phyloP scores from a whole-genome alignment of 1,284 basidiomycete species.

The Neonothopanus nambi region DNA sequence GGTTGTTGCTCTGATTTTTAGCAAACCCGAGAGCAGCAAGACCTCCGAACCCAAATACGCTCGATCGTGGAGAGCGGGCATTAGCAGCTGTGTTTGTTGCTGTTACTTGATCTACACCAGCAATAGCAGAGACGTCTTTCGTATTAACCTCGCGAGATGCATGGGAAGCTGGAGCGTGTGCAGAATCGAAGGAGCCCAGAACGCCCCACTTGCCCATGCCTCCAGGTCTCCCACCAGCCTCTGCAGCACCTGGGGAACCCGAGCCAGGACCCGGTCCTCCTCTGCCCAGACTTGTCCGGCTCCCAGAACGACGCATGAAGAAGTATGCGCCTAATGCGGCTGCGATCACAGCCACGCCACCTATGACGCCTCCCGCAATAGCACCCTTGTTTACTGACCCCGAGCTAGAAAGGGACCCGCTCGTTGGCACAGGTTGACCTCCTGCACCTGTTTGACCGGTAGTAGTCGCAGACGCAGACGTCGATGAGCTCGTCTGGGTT shows the following conservation, averaged over 20 bases:
- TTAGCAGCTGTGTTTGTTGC: constrained; percentile 7
- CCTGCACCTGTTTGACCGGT: background rate
- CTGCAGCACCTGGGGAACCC: background rate
- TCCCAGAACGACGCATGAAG: background rate
- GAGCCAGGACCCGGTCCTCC: background rate
- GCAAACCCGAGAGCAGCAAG: constrained; percentile 11
- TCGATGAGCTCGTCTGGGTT: constrained; percentile 3
- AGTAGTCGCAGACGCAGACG: background rate
- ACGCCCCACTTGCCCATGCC: constrained; percentile 17
- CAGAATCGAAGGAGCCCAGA: constrained; percentile 16
- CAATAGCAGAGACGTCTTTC: constrained; percentile 5
- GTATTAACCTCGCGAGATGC: background rate
- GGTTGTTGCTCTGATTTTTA: constrained; percentile 1
- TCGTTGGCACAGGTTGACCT: constrained; percentile 1
- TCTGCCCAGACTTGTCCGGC: background rate
- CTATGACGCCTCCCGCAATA: constrained; percentile 12
- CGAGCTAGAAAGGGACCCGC: background rate
- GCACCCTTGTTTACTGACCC: constrained; percentile 4
- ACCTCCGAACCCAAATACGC: constrained; percentile 6
- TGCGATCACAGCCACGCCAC: constrained; percentile 2
- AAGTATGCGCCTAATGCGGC: background rate
- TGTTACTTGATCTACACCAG: background rate
- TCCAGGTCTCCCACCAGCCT: background rate
- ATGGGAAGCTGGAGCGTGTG: background rate
- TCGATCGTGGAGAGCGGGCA: constrained; percentile 3